Evolutionary conservation across 1,284 basidiomycete genomes (phyloP).

Genomic region (Ceratobasidium sp.): DNA sequence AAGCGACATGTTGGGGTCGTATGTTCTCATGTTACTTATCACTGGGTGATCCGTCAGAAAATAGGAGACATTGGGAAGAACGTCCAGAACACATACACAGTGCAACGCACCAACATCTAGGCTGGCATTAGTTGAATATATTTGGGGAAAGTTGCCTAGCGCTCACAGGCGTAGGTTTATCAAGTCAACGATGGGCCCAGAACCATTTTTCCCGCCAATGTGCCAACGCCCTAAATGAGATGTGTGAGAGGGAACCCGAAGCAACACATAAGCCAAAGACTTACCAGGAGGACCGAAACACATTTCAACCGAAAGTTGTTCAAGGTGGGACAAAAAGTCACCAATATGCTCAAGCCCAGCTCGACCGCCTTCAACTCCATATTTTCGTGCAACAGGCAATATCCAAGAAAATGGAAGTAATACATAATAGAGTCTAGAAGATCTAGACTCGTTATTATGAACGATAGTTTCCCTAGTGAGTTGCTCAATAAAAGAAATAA

Average conservation of each 20-base stretch:
- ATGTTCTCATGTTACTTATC: not conserved
- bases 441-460: not conserved
- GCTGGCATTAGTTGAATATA: not conserved
- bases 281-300: slow-evolving; percentile 20
- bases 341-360: not conserved
- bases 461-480: slow-evolving; percentile 1
- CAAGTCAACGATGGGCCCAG: not conserved
- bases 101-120: slow-evolving; percentile 30
- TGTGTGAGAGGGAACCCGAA: not conserved
- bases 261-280: not conserved
- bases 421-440: not conserved
- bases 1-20: not conserved
- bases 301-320: slow-evolving; percentile 13
- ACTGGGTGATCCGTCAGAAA: not conserved
- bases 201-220: slow-evolving; percentile 7
- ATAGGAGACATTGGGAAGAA: not conserved
- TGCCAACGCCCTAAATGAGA: not conserved
- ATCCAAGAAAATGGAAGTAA: slow-evolving; percentile 21
- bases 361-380: not conserved
- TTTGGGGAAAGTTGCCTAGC: not conserved
- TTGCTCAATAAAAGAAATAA: slow-evolving; percentile 5
- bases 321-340: not conserved
- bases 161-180: slow-evolving; percentile 32
- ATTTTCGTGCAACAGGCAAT: not conserved
- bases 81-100: not conserved